These are phyloP conservation scores for Malus hybrid DNA, from an alignment of 331 rosid species.

Conservation along the genomic window DNA sequence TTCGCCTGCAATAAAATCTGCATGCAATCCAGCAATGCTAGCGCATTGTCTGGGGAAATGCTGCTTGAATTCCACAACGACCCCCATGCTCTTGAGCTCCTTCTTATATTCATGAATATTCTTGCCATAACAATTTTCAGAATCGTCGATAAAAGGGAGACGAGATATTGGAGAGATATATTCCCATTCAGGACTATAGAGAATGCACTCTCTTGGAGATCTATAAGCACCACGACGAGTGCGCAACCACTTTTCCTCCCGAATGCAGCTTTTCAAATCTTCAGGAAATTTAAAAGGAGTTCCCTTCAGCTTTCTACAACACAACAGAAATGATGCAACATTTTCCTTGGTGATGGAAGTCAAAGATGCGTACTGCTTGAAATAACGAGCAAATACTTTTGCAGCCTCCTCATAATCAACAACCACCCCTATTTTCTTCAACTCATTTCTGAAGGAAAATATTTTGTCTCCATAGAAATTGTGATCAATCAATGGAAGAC, in stretches of 20 bases:
- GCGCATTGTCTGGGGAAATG: slow-evolving; percentile 29
- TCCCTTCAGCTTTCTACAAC: slow-evolving; percentile 29
- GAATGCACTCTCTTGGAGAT: slow-evolving; percentile 50
- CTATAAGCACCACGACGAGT: slow-evolving; percentile 30
- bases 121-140: slow-evolving; percentile 20
- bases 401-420: slow-evolving; percentile 45
- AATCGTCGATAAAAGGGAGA: slow-evolving; percentile 62
- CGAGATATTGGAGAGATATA: slow-evolving; percentile 33
- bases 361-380: slow-evolving; percentile 7
- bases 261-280: slow-evolving; percentile 15
- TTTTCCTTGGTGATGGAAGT: slow-evolving; percentile 24
- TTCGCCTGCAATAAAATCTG: slow-evolving; percentile 2
- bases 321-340: slow-evolving; percentile 37
- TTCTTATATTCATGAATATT: slow-evolving; percentile 32
- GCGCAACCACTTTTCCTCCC: slow-evolving; percentile 41
- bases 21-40: slow-evolving; percentile 45
- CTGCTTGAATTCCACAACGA: slow-evolving; percentile 23
- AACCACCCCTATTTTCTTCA: slow-evolving; percentile 41
- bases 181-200: slow-evolving; percentile 50
- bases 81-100: slow-evolving; percentile 52
- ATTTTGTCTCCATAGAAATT: slow-evolving; percentile 30
- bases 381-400: slow-evolving; percentile 18
- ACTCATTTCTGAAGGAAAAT: slow-evolving; percentile 12
- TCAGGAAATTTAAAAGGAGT: slow-evolving; percentile 13
- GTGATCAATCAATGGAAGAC: slow-evolving; percentile 37